Percentiles rank a stretch among this genome's conserved stretches.
These are phyloP conservation scores for Chernovozyma sophiae-reginae DNA, from an alignment of 1,139 yeast species.

Conservation along the genomic window DNA sequence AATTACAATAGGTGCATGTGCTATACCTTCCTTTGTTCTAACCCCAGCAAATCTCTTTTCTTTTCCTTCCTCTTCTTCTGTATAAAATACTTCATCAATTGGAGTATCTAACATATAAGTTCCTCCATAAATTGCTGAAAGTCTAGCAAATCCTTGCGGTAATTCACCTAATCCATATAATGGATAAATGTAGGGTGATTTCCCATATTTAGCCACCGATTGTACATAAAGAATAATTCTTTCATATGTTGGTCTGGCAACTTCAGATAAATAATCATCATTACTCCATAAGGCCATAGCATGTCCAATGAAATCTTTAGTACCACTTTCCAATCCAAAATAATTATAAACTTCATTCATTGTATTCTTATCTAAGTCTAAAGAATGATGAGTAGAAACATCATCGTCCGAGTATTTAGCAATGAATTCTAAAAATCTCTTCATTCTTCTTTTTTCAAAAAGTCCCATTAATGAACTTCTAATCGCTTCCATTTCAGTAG, in stretches of 20 bases:
- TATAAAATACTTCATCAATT: slow-evolving; percentile 80
- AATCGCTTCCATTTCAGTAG: slow-evolving; percentile 88
- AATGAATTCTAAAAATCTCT: slow-evolving; percentile 83
- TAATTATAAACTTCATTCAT: slow-evolving; percentile 90
- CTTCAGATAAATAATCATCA: slow-evolving; percentile 83
- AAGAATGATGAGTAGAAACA: slow-evolving; percentile 75
- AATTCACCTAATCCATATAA: slow-evolving; percentile 95
- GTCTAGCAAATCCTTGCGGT: slow-evolving; percentile 97
- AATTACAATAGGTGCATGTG: slow-evolving; percentile 89
- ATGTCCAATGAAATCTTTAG: slow-evolving; percentile 95
- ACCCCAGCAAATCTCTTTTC: slow-evolving; percentile 70
- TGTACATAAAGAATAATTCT: slow-evolving; percentile 81
- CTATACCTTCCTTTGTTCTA: slow-evolving; percentile 84
- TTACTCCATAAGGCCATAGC: slow-evolving; percentile 98
- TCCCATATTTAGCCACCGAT: slow-evolving; percentile 92
- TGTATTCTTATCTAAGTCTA: slow-evolving; percentile 81
- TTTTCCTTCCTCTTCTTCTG: slow-evolving; percentile 43
- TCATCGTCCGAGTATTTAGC: slow-evolving; percentile 79
- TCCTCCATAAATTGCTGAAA: slow-evolving; percentile 97
- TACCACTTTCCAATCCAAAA: slow-evolving; percentile 88
- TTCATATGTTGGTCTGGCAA: slow-evolving; percentile 90
- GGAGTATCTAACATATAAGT: slow-evolving; percentile 98
- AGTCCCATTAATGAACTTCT: slow-evolving; percentile 91
- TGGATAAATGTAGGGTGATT: slow-evolving; percentile 95
- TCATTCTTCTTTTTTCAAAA: slow-evolving; percentile 94